These are phyloP conservation scores for Malus domestica DNA, from an alignment of 306 rosid genomes.

Conservation along the genomic window DNA sequence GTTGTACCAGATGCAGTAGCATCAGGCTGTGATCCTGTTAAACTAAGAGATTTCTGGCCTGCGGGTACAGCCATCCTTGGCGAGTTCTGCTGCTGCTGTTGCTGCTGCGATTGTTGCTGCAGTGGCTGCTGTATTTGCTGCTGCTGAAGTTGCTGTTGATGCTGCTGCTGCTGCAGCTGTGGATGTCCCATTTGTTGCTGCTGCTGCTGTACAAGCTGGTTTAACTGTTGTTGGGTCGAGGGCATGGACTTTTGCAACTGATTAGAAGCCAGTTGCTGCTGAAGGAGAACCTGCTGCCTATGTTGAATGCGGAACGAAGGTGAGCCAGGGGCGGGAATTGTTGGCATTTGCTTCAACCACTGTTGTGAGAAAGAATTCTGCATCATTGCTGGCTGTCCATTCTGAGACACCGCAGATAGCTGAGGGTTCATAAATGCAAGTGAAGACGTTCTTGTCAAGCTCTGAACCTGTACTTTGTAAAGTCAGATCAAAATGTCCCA, in stretches of 20 bases:
- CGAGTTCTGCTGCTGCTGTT: constrained; percentile 86
- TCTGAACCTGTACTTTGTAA: constrained; percentile 53
- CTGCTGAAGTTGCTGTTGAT: constrained; percentile 39
- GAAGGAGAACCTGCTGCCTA: constrained; percentile 49
- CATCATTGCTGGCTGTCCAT: constrained; percentile 73
- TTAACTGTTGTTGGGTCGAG: constrained; percentile 59
- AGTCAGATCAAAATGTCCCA: constrained; percentile 4
- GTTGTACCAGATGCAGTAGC: constrained; percentile 94
- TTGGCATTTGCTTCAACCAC: constrained; percentile 82
- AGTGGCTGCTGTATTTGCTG: constrained; percentile 17
- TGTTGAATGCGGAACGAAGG: constrained; percentile 59
- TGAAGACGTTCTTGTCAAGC: constrained; percentile 66
- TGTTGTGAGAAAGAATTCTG: constrained; percentile 69
- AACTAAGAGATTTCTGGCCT: constrained; percentile 89
- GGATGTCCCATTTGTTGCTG: constrained; percentile 67
- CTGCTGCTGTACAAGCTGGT: constrained; percentile 79
- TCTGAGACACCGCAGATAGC: constrained; percentile 73
- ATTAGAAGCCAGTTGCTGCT: constrained; percentile 72
- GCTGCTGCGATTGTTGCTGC: constrained; percentile 63
- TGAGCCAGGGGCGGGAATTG: constrained; percentile 64
- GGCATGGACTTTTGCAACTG: constrained; percentile 60
- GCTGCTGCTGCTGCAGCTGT: constrained; percentile 55
- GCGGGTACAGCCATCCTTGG: constrained; percentile 73
- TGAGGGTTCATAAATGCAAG: constrained; percentile 78
- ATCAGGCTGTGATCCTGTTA: constrained; percentile 98